Evolutionary conservation across 495 filamentous ascomycete species (phyloP).

Genomic region (Terfezia boudieri): DNA sequence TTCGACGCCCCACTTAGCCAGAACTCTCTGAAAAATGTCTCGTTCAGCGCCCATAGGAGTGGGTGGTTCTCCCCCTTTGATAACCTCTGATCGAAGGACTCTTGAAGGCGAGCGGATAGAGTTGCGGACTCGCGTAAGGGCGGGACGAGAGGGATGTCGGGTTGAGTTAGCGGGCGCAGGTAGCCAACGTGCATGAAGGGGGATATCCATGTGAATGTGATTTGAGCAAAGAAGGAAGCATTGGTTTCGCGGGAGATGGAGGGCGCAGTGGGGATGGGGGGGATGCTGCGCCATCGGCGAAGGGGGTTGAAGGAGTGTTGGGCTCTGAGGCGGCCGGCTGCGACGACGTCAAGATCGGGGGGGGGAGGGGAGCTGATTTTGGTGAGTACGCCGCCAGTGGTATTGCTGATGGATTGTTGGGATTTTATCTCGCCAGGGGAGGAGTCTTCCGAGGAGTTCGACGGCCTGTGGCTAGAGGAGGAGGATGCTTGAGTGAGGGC

Average conservation of each 20-base stretch:
- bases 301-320: not conserved
- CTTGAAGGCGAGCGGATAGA: constrained; percentile 38
- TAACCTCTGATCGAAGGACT: constrained; percentile 42
- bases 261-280: not conserved
- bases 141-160: not conserved
- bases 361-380: too few relatives aligned
- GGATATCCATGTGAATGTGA: not conserved
- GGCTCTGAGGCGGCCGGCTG: too few relatives aligned
- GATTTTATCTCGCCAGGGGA: too few relatives aligned
- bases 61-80: constrained; percentile 48
- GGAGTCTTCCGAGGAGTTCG: too few relatives aligned
- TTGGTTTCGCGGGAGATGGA: not conserved
- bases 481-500: too few relatives aligned
- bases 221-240: not conserved
- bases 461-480: too few relatives aligned
- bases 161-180: not conserved
- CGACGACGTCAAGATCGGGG: too few relatives aligned
- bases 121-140: constrained; percentile 3
- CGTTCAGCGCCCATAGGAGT: constrained; percentile 59
- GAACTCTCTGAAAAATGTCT: constrained; percentile 72
- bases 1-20: constrained; percentile 59
- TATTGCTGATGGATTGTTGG: too few relatives aligned
- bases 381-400: too few relatives aligned
- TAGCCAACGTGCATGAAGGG: not conserved
- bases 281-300: not conserved